Evolutionary conservation across 345 rosid species (phyloP).

Genomic region (Linum lewisii): DNA sequence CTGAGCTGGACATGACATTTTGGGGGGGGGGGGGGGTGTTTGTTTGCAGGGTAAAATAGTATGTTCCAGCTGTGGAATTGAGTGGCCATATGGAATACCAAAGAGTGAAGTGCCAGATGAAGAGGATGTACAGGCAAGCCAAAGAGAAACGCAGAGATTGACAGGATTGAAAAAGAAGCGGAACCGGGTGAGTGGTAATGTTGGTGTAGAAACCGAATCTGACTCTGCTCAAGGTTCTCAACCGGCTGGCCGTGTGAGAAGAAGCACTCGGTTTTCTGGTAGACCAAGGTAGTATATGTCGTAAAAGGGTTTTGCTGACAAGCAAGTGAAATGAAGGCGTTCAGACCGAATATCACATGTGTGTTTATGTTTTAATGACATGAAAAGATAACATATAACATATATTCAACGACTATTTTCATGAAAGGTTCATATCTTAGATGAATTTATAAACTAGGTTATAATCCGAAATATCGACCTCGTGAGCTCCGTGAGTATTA

Average conservation of each 20-base stretch:
- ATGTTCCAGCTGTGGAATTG: conserved; percentile 58
- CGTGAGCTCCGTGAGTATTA: too few relatives aligned
- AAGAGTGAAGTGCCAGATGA: conserved; percentile 41
- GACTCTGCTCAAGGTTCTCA: background rate
- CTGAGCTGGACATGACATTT: too few relatives aligned
- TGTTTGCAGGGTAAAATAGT: conserved; percentile 39
- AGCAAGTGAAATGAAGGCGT: too few relatives aligned
- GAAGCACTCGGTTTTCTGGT: background rate
- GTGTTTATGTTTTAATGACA: too few relatives aligned
- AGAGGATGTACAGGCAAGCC: conserved; percentile 19
- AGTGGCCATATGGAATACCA: conserved; percentile 38
- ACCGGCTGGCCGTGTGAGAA: background rate
- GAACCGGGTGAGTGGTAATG: background rate
- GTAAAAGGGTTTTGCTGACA: too few relatives aligned
- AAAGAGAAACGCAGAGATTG: background rate
- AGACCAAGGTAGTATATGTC: background rate
- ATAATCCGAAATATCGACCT: too few relatives aligned
- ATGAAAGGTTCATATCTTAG: too few relatives aligned
- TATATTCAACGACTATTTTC: too few relatives aligned
- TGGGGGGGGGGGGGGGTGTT: background rate
- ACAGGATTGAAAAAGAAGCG: background rate
- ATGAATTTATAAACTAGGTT: too few relatives aligned
- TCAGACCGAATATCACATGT: too few relatives aligned
- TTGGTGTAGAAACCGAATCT: background rate
- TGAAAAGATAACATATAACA: too few relatives aligned